A percentile compares a stretch with the other conserved stretches of the same genome.
Evolutionary conservation across 192 early-diverging fungal genomes (phyloP).

Genomic region (Haplosporangium gracile): DNA sequence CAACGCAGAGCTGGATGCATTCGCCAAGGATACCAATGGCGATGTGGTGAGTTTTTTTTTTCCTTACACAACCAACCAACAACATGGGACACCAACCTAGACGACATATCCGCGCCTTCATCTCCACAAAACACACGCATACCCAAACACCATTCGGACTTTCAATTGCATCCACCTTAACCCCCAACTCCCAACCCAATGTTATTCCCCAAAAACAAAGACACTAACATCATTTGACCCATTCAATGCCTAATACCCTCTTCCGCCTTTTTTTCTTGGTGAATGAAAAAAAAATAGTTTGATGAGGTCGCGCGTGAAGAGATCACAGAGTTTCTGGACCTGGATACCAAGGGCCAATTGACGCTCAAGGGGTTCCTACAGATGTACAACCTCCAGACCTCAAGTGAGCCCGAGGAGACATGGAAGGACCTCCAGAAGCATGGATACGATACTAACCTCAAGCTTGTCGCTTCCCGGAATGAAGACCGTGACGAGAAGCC

Average conservation of each 20-base stretch:
- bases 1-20: slow-evolving; percentile 59
- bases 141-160: neutral
- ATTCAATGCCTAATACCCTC: neutral
- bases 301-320: slow-evolving; percentile 62
- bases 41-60: slow-evolving; percentile 53
- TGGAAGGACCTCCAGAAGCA: slow-evolving; percentile 81
- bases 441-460: slow-evolving; percentile 67
- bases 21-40: slow-evolving; percentile 65
- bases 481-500: slow-evolving; percentile 44
- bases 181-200: neutral
- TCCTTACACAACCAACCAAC: neutral
- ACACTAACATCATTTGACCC: neutral
- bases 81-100: neutral
- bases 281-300: slow-evolving; percentile 34
- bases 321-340: slow-evolving; percentile 76
- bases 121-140: neutral
- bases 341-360: slow-evolving; percentile 71
- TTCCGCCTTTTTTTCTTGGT: slow-evolving; percentile 9
- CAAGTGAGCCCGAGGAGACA: slow-evolving; percentile 78
- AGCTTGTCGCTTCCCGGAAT: slow-evolving; percentile 60
- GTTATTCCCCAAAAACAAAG: neutral
- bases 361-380: slow-evolving; percentile 82
- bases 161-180: neutral
- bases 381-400: slow-evolving; percentile 82
- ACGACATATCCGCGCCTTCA: neutral